These are phyloP conservation scores for Chlorella variabilis DNA, from an alignment of 163 green algal genomes.

Conservation along the genomic window DNA sequence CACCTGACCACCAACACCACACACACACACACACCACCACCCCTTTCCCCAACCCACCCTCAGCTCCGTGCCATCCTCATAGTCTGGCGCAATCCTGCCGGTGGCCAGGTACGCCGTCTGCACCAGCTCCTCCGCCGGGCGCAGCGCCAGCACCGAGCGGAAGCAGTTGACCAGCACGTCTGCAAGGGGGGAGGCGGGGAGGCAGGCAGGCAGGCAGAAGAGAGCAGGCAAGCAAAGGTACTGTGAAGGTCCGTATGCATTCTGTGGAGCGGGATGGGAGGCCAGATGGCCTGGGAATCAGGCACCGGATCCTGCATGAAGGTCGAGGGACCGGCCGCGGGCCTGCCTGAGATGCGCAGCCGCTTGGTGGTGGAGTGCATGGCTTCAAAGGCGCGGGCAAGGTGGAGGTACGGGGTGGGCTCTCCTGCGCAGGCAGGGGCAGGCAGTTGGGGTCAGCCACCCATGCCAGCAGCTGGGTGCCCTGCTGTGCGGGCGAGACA, in stretches of 20 bases:
- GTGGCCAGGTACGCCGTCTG: conserved; percentile 64
- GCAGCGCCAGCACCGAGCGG: conserved; percentile 64
- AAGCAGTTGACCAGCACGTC: conserved; percentile 81
- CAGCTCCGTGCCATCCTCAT: conserved; percentile 70
- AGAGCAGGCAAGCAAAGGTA: neutral
- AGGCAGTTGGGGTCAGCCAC: neutral
- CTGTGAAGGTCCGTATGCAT: neutral
- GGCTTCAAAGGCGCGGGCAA: conserved; percentile 69
- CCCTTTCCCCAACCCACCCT: conserved; percentile 11
- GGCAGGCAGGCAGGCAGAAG: neutral
- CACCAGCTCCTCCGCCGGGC: conserved; percentile 54
- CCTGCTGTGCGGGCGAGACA: no score
- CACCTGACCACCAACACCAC: no score
- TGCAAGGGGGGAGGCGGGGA: neutral
- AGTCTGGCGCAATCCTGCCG: conserved; percentile 77
- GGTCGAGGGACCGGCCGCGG: no score
- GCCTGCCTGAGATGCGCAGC: conserved; percentile 59
- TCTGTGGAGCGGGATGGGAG: neutral
- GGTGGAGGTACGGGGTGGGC: conserved; percentile 77
- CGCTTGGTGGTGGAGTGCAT: conserved; percentile 83
- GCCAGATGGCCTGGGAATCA: no score
- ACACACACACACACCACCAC: neutral
- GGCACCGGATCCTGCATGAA: no score
- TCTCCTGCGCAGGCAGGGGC: neutral
- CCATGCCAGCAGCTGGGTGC: neutral